Base-by-base conservation (phyloP, 768 basidiomycete genomes). In the Royoungia palumana region DNA sequence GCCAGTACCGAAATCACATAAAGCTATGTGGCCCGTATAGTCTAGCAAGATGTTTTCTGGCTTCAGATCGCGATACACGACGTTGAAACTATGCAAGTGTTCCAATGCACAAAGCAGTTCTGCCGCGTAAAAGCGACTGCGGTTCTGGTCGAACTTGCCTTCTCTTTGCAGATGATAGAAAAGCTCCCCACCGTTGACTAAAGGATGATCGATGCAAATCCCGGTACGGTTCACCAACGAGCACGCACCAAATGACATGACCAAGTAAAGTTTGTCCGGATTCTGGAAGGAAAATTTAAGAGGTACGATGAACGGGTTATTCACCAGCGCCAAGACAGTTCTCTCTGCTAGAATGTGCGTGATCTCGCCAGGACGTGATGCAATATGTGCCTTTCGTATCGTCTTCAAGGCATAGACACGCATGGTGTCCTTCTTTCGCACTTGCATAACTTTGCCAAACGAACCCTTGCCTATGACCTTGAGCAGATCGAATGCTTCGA, bases 381-480 rank as follows among this genome's bases (percentile, higher is more conserved):
- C 96, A 56, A 98, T 98, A 63, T 96, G 92, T 4, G 95, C 95
- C 70, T 99, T 99, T 46, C 94, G 83, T 60, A 98, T 97, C 4
- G 96, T 97, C 75, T 98, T 98, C 61, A 99, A 76, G 3, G 95
- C 95, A 72, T 99, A 99, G 62, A 99, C 89, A 49, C 96, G 91
- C 57, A 91, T 82, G 1, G 96, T 98, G 70, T 99, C 94, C 73
- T 96, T 94, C 74, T 99, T 99, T 46, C 94, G 87, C 35, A 99
- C 95, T 78, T 99, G 95, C 96, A 98, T 98, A 32, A 95, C 94
- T 70, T 99, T 99, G 14, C 96, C 95, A 60, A 99, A 99, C 51
- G 85, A 88, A 11, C 96, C 95, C 70, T 97, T 97, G 17, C 95
- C 94, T 50, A 99, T 95, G 38, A 99, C 95, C 67, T 94, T 96